Base-by-base conservation (phyloP, 164 flowering plant genomes). In the Vitis rotundifolia region DNA sequence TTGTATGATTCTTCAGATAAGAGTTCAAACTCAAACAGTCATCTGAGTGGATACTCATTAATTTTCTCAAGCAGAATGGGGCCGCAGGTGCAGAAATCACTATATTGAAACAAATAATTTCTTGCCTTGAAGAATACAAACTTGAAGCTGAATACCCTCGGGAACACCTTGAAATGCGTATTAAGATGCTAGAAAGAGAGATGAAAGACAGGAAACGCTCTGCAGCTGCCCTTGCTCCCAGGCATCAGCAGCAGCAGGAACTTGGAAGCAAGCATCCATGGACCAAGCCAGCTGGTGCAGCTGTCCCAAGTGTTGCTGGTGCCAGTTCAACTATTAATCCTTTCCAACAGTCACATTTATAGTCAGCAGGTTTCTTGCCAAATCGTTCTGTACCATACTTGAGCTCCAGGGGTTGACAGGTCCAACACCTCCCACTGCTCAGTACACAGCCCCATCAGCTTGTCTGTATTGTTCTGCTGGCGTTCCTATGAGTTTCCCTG, bases 81-180 rank as follows among this genome's bases (percentile, higher is more conserved):
- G 91, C 89, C 49, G 75, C 67, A 5, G 76, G 79, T 69, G 84
- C 77, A 66, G 88, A 89, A 81, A 37, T 71, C 3, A 66, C 67
- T 78, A 81, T 78, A 11, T 28, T 86, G 75, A 84, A 60, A 70
- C 75, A 84, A 8, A 83, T 87, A 4, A 67, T 86, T 29, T 88
- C 78, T 71, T 65, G 64, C 59, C 71, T 88, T 53, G 89, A 86
- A 69, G 86, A 87, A 3, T 68, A 83, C 73, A 80, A 84, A 37
- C 86, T 89, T 64, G 84, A 82, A 50, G 72, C 89, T 44, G 79
- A 82, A 66, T 84, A 73, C 71, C 80, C 88, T 2, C 66, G 16
- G 3, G 84, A 50, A 62, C 53, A 47, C 18, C 81, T 89, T 57
- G 71, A 76, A 66, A 83, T 77, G 71, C 88, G 79, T 15, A 72